A percentile compares a stretch with the other conserved stretches of the same genome.
These are phyloP conservation scores for Kluyveromyces siamensis DNA, from an alignment of 805 yeast species.

Conservation along the genomic window DNA sequence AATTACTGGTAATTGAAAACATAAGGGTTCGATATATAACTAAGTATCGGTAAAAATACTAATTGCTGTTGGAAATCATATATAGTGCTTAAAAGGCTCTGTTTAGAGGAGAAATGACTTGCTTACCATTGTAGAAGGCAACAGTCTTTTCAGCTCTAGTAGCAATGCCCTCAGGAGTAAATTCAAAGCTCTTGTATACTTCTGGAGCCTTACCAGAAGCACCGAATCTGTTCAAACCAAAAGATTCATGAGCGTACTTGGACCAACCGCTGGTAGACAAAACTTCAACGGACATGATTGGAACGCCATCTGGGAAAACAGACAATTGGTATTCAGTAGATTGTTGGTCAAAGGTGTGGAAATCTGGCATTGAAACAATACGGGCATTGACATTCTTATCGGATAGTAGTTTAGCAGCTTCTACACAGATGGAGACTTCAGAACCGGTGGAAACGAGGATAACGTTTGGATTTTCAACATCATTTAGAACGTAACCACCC, in stretches of 20 bases:
- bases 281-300: constrained; percentile 90
- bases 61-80: background rate
- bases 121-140: constrained; percentile 72
- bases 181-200: constrained; percentile 76
- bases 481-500: constrained; percentile 84
- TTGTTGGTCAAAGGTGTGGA: constrained; percentile 82
- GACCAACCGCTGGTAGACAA: constrained; percentile 88
- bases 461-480: constrained; percentile 52
- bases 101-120: constrained; percentile 66
- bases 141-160: constrained; percentile 73
- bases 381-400: constrained; percentile 61
- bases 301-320: constrained; percentile 91
- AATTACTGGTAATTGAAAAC: background rate
- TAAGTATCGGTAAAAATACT: background rate
- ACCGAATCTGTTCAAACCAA: constrained; percentile 94
- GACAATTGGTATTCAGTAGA: constrained; percentile 67
- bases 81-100: constrained; percentile 51
- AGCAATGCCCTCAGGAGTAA: constrained; percentile 90
- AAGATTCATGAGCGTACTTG: constrained; percentile 91
- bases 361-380: constrained; percentile 91
- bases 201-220: constrained; percentile 86
- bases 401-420: constrained; percentile 64
- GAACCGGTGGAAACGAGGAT: constrained; percentile 89
- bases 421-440: constrained; percentile 74
- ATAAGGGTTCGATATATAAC: background rate